phyloP scores from a whole-genome alignment of 1,284 basidiomycete genomes.

The Rhizoctonia solani region DNA sequence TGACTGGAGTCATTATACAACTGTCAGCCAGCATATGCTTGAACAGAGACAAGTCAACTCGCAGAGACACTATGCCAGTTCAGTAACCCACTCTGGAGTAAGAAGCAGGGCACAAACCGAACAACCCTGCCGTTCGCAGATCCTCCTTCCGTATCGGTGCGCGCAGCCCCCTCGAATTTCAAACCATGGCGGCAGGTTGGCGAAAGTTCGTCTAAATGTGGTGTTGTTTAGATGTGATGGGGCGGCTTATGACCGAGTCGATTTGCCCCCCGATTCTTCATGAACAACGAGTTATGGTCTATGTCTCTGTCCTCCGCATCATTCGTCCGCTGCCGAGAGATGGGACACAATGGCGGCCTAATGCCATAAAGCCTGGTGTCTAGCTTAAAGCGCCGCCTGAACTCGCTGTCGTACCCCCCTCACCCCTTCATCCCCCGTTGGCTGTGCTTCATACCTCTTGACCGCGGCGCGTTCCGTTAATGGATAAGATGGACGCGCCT shows the following conservation, averaged over 20 bases:
- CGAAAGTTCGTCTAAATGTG: background rate
- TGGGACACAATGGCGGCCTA: background rate
- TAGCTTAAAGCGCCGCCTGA: background rate
- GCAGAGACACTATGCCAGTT: background rate
- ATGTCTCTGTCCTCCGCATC: slow-evolving; percentile 1
- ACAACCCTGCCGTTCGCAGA: background rate
- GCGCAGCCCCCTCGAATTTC: slow-evolving; percentile 9
- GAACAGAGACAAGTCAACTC: background rate
- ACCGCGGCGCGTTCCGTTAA: background rate
- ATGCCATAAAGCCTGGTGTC: background rate
- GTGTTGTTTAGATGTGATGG: slow-evolving; percentile 20
- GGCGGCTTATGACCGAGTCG: background rate
- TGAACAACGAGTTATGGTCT: background rate
- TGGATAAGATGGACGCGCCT: slow-evolving; percentile 3
- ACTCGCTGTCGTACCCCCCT: too few relatives aligned
- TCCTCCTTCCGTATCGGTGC: background rate
- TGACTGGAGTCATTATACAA: background rate
- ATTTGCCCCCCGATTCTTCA: background rate
- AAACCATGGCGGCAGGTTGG: background rate
- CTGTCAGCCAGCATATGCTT: background rate
- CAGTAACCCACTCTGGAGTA: background rate
- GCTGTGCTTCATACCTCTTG: background rate
- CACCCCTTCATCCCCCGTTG: background rate
- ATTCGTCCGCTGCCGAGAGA: too few relatives aligned
- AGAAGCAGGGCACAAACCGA: background rate